A percentile compares a stretch with the other conserved stretches of the same genome.
Evolutionary conservation across 2,329 filamentous ascomycete genomes (phyloP).

Genomic region (Hysterium pulicare): DNA sequence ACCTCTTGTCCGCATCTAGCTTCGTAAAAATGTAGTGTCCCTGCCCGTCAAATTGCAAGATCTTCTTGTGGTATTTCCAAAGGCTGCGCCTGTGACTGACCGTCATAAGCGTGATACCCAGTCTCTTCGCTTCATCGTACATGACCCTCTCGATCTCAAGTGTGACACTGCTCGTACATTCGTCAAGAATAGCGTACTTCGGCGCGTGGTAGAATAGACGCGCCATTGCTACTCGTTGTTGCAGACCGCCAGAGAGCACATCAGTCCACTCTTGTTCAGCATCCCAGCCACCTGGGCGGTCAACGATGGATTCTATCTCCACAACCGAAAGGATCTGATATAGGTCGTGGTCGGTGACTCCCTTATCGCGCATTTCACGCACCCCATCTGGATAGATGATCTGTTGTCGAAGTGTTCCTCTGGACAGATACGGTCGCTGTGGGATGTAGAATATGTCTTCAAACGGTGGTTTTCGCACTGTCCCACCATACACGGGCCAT

Average conservation of each 20-base stretch:
- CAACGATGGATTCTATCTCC: conserved; percentile 78
- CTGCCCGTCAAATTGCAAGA: conserved; percentile 94
- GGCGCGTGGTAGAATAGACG: conserved; percentile 90
- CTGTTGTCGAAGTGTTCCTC: conserved; percentile 89
- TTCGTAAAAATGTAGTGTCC: conserved; percentile 86
- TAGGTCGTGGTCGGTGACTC: conserved; percentile 78
- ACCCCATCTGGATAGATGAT: conserved; percentile 93
- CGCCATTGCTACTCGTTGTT: conserved; percentile 96
- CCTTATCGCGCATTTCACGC: conserved; percentile 80
- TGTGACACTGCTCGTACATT: conserved; percentile 94
- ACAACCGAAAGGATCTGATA: conserved; percentile 72
- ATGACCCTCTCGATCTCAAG: conserved; percentile 91
- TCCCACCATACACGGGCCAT: conserved; percentile 96
- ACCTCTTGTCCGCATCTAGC: conserved; percentile 79
- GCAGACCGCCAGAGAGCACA: conserved; percentile 83
- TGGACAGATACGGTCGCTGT: conserved; percentile 87
- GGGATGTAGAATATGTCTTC: conserved; percentile 98
- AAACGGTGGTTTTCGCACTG: conserved; percentile 85
- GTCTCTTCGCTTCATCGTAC: conserved; percentile 91
- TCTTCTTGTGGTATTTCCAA: conserved; percentile 95
- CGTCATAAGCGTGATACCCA: conserved; percentile 95
- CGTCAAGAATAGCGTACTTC: conserved; percentile 91
- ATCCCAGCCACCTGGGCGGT: conserved; percentile 80
- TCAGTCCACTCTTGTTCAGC: conserved; percentile 96
- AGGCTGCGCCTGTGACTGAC: conserved; percentile 86